Base-by-base conservation (phyloP, 495 filamentous ascomycete genomes). In the Aspergillus hancockii region DNA sequence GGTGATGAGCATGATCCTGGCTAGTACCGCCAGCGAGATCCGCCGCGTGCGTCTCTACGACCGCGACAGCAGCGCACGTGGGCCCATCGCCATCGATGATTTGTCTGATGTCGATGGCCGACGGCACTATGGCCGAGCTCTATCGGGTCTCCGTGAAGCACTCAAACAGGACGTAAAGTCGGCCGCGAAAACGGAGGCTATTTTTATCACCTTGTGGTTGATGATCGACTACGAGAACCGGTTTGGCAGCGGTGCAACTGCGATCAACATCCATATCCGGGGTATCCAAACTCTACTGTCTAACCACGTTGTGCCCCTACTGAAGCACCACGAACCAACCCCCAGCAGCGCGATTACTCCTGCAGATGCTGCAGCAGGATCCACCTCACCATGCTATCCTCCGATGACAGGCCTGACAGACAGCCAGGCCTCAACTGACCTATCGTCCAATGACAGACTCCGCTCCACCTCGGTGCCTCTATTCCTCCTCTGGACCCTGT, bases 181-280 rank as follows among this genome's bases (percentile, higher is more conserved):
- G 1, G 62, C 68, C 12, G 63, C 64, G 19, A 59, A 69, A 18
- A 59, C 71, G 5, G 71, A 74, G 30, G 68, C 70, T 8, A 70
- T 71, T 7, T 72, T 72, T 36, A 69, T 74, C 45, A 74, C 71
- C 0, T 36, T 74, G 13, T 74, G 70, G 70, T 49, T 72, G 47
- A 70, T 74, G 70, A 66, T 74, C 16, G 71, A 72, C 51, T 74
- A 74, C 22, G 71, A 74, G 47, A 68, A 72, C 45, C 63, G 71
- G 18, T 74, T 74, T 49, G 70, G 71, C 28, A 68, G 63, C 12
- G 71, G 70, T 18, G 63, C 57, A 4, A 22, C 70, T 10, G 71
- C 68, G 0, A 74, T 72, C 22, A 71, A 71, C 49, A 67, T 74
- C 8, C 71, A 72, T 43, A 71, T 74, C 25, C 58, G 64, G 2